Evolutionary conservation across 2,329 filamentous ascomycete genomes (phyloP).

Genomic region (Aureobasidium lini): DNA sequence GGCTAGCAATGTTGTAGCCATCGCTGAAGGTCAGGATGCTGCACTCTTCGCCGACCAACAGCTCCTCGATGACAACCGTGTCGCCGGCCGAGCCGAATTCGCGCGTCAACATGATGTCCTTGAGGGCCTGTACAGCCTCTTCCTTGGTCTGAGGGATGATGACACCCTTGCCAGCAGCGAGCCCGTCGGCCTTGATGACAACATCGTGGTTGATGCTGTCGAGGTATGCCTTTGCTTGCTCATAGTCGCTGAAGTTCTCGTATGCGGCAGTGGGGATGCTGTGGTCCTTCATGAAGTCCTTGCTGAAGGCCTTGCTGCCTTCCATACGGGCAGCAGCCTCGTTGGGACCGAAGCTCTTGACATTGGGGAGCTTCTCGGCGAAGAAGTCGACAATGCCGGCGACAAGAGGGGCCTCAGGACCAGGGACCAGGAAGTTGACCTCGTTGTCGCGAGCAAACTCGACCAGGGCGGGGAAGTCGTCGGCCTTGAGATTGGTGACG

Average conservation of each 20-base stretch:
- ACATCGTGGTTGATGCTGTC: slow-evolving; percentile 63
- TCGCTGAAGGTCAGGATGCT: slow-evolving; percentile 89
- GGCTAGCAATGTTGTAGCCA: slow-evolving; percentile 71
- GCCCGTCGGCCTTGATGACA: slow-evolving; percentile 88
- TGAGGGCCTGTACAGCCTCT: slow-evolving; percentile 74
- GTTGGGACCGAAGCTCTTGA: slow-evolving; percentile 79
- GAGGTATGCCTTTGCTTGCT: slow-evolving; percentile 53
- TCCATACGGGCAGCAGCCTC: slow-evolving; percentile 82
- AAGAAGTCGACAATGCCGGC: slow-evolving; percentile 85
- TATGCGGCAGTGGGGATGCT: slow-evolving; percentile 86
- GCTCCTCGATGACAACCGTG: slow-evolving; percentile 94
- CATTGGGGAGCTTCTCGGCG: slow-evolving; percentile 40
- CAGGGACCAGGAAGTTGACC: slow-evolving; percentile 79
- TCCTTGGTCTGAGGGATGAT: slow-evolving; percentile 76
- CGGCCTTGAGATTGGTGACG: slow-evolving; percentile 57
- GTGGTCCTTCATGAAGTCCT: slow-evolving; percentile 93
- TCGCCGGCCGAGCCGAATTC: slow-evolving; percentile 82
- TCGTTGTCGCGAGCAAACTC: slow-evolving; percentile 63
- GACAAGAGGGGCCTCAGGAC: slow-evolving; percentile 89
- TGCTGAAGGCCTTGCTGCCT: slow-evolving; percentile 93
- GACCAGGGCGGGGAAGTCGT: slow-evolving; percentile 73
- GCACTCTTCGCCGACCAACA: slow-evolving; percentile 82
- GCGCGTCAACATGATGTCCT: slow-evolving; percentile 82
- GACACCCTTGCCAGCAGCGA: slow-evolving; percentile 93
- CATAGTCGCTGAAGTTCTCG: slow-evolving; percentile 60